phyloP scores from a whole-genome alignment of 2,329 filamentous ascomycete species.

The Arthrinium phaeospermum region DNA sequence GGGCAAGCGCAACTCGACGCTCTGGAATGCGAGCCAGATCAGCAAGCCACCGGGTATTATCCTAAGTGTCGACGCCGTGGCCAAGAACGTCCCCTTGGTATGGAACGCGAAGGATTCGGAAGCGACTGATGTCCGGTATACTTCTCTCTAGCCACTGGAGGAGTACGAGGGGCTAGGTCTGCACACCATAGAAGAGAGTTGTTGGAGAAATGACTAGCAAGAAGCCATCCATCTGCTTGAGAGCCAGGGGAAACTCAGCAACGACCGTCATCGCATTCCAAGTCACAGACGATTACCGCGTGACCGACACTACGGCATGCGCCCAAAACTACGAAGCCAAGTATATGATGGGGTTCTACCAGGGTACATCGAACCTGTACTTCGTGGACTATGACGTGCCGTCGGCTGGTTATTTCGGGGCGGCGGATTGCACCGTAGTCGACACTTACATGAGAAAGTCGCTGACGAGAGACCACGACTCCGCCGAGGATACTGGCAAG shows the following conservation, averaged over 20 bases:
- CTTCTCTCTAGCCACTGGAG: background rate
- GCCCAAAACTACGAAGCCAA: background rate
- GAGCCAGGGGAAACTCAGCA: background rate
- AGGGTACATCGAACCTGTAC: background rate
- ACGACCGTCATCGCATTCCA: background rate
- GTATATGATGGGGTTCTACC: background rate
- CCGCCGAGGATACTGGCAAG: constrained; percentile 20
- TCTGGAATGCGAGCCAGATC: background rate
- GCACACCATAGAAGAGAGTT: background rate
- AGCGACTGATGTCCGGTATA: background rate
- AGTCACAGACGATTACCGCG: background rate
- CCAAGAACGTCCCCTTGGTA: background rate
- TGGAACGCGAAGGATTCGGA: background rate
- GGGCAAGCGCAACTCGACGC: background rate
- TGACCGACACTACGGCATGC: background rate
- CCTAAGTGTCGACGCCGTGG: background rate
- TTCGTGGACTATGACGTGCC: constrained; percentile 21
- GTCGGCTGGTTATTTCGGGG: constrained; percentile 27
- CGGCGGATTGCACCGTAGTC: constrained; percentile 25
- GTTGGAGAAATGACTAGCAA: background rate
- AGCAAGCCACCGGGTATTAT: background rate
- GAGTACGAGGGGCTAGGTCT: background rate
- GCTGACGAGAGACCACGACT: constrained; percentile 25
- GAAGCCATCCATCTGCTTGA: background rate
- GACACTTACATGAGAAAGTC: constrained; percentile 23